These are phyloP conservation scores for Pseudogymnoascus sp. DNA, from an alignment of 2,329 filamentous ascomycete species.

Conservation along the genomic window DNA sequence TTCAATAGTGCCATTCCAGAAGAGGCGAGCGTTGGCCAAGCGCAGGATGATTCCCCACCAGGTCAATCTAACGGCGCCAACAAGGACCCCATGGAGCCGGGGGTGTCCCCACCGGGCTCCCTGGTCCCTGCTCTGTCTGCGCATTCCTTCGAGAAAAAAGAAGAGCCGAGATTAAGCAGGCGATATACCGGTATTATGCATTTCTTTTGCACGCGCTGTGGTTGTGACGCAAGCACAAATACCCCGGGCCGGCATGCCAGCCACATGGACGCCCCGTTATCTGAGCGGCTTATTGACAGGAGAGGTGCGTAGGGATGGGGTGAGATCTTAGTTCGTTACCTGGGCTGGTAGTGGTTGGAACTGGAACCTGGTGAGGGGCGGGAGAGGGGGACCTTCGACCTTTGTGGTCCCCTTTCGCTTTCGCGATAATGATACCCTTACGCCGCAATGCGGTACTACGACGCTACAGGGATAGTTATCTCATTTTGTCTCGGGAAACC, in stretches of 20 bases:
- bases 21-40: not conserved
- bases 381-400: not conserved
- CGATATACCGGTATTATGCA: constrained; percentile 3
- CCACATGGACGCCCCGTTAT: not conserved
- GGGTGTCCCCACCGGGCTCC: not conserved
- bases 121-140: not conserved
- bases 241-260: constrained; percentile 1
- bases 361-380: not conserved
- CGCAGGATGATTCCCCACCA: not conserved
- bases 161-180: constrained; percentile 4
- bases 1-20: constrained; percentile 6
- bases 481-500: constrained; percentile 2
- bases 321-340: not conserved
- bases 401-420: not conserved
- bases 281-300: constrained; percentile 5
- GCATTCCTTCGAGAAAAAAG: constrained; percentile 6
- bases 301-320: not conserved
- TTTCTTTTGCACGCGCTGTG: not conserved
- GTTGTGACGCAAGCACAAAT: not conserved
- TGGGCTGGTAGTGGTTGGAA: not conserved
- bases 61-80: constrained; percentile 5
- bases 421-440: not conserved
- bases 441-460: not conserved
- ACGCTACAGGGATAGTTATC: not conserved
- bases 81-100: not conserved